Evolutionary conservation across 805 yeast genomes (phyloP), one percentile per base, ranked within the genome.

Genomic region (Yamadazyma philogaea): DNA sequence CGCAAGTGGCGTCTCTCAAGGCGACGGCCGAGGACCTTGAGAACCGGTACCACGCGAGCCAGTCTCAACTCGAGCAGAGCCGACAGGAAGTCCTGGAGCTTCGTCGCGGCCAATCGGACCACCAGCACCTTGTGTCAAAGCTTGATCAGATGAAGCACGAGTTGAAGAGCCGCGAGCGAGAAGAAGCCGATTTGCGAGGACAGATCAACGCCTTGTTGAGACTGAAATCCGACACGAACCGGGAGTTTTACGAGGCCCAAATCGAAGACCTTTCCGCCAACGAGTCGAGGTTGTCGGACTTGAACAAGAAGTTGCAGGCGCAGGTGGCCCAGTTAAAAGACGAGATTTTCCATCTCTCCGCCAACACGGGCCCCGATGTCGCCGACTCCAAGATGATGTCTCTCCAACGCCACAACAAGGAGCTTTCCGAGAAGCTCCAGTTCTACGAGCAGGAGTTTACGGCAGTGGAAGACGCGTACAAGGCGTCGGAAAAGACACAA

Each of bases 391-490:
- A 38, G 33, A 6, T 48, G 3, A 30, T 24, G 7, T 38, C 44
- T 18, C 27, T 61, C 14, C 52, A 53, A 36, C 45, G 48, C n/a
- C 54, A 48, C 35, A 43, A 40, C n/a, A 39, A 41, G 8, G 60
- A 63, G n/a, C 43, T 63, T 17, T 45, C 55, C 14, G 59, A 59
- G 11, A 57, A 56, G 28, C 50, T 65, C 8, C 45, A 49, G 7
- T 59, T 47, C 44, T 63, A 59, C 42, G 68, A 63, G 32, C 47
- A 46, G 21, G 66, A 63, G 40, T 61, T 60, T 35, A 60, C 52
- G 6, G 44, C 42, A 1, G 43, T 54, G 7, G 60, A 60, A 32
- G 55, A 53, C 5, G 59, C 61, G 1, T 46, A 56, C 31, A 55
- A 57, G 16, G 43, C 44, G 20, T 47, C 60, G 1, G 60, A 57